Percentiles rank a stretch among this genome's conserved stretches.
Evolutionary conservation across 371 early-diverging fungal species (phyloP).

Genomic region (Mucor sp.): DNA sequence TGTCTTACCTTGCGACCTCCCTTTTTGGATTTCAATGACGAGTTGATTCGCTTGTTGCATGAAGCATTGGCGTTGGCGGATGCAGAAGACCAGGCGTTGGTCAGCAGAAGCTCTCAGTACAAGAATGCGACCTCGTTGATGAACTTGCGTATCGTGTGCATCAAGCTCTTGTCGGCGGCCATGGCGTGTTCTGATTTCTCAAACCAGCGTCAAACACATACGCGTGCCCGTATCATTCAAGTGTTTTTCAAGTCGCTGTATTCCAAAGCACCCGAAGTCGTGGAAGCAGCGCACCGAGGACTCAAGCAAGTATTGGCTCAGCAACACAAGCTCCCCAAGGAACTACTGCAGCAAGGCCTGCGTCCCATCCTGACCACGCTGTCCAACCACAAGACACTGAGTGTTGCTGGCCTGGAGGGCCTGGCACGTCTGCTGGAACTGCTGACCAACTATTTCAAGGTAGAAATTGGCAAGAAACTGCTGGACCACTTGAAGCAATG

Average conservation of each 20-base stretch:
- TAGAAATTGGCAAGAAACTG: slow-evolving; percentile 96
- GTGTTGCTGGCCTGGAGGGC: slow-evolving; percentile 92
- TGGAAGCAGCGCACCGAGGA: slow-evolving; percentile 93
- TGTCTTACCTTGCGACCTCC: slow-evolving; percentile 89
- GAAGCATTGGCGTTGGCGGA: slow-evolving; percentile 96
- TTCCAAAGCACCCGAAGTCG: slow-evolving; percentile 90
- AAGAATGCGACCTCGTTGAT: slow-evolving; percentile 82
- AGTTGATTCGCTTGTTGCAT: slow-evolving; percentile 85
- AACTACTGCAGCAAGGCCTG: slow-evolving; percentile 93
- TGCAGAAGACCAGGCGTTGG: slow-evolving; percentile 96
- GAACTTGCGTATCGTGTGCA: slow-evolving; percentile 92
- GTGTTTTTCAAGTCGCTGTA: slow-evolving; percentile 99
- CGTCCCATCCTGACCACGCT: slow-evolving; percentile 94
- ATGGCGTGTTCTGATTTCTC: slow-evolving; percentile 87
- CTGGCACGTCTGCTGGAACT: slow-evolving; percentile 92
- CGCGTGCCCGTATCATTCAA: slow-evolving; percentile 90
- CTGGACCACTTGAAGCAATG: slow-evolving; percentile 92
- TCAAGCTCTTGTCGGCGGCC: slow-evolving; percentile 92
- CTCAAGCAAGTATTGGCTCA: slow-evolving; percentile 85
- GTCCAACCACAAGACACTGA: slow-evolving; percentile 91
- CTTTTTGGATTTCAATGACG: slow-evolving; percentile 90
- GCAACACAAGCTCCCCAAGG: slow-evolving; percentile 92
- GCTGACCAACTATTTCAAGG: slow-evolving; percentile 96
- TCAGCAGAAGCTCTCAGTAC: slow-evolving; percentile 81
- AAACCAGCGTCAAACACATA: slow-evolving; percentile 69